Evolutionary conservation across 1,139 yeast species (phyloP).

Genomic region (Debaryomycetaceae sp.): DNA sequence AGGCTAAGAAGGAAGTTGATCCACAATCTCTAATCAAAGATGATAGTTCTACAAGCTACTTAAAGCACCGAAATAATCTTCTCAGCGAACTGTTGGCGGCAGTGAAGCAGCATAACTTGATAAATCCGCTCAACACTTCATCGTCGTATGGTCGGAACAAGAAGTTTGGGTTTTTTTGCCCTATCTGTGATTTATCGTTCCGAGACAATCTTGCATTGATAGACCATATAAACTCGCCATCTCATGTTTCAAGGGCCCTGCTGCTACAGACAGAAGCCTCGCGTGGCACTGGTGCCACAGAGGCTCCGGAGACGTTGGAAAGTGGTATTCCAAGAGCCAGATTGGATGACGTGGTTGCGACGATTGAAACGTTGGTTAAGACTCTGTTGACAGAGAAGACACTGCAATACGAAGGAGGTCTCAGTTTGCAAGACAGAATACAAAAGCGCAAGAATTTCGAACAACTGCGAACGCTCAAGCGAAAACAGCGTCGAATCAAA

Average conservation of each 20-base stretch:
- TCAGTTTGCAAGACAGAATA: constrained; percentile 40
- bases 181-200: constrained; percentile 71
- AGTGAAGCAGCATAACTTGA: constrained; percentile 33
- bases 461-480: constrained; percentile 27
- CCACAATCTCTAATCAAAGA: constrained; percentile 4
- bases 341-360: constrained; percentile 26
- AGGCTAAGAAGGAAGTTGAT: constrained; percentile 3
- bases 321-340: constrained; percentile 34
- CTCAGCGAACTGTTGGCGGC: constrained; percentile 30
- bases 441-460: constrained; percentile 40
- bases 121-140: constrained; percentile 21
- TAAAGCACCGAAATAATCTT: constrained; percentile 30
- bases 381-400: constrained; percentile 16
- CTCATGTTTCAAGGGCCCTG: constrained; percentile 40
- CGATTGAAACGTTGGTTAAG: constrained; percentile 30
- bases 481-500: constrained; percentile 21
- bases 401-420: constrained; percentile 10
- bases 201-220: constrained; percentile 77
- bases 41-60: constrained; percentile 21
- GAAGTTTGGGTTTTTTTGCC: constrained; percentile 80
- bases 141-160: constrained; percentile 40
- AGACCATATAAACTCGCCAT: constrained; percentile 78
- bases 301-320: constrained; percentile 25
- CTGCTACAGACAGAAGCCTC: constrained; percentile 25
- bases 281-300: constrained; percentile 23